Conservation (phyloP, 164 flowering plant species). For the Vitis rupestris region DNA sequence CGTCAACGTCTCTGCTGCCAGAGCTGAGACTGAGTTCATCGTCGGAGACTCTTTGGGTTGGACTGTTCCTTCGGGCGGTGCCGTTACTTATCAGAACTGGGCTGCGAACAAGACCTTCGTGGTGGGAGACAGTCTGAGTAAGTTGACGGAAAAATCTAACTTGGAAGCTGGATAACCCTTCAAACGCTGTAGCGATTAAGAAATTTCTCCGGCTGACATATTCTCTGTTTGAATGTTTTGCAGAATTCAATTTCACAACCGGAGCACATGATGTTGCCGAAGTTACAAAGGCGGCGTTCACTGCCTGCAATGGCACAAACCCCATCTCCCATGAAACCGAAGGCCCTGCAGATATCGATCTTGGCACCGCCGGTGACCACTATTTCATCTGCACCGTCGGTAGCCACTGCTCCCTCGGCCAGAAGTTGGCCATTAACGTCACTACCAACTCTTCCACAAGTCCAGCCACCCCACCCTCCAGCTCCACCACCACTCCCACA, state of each 20-base stretch:
- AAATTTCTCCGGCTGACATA: too few relatives aligned
- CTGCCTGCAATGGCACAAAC: conserved; percentile 26
- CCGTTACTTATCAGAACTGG: too few relatives aligned
- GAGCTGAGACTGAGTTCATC: too few relatives aligned
- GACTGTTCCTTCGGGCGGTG: too few relatives aligned
- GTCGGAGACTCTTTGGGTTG: too few relatives aligned
- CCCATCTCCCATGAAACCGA: conserved; percentile 12
- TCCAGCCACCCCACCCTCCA: neutral
- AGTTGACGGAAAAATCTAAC: too few relatives aligned
- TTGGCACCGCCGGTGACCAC: conserved; percentile 8
- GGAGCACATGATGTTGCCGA: conserved; percentile 32
- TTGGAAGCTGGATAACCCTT: too few relatives aligned
- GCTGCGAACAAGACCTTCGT: too few relatives aligned
- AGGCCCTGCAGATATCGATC: conserved; percentile 27
- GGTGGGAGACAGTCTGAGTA: too few relatives aligned
- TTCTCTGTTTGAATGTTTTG: neutral
- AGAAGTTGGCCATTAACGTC: conserved; percentile 41
- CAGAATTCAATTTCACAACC: conserved; percentile 42
- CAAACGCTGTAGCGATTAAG: too few relatives aligned
- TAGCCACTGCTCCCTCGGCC: conserved; percentile 33
- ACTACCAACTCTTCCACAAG: conserved; percentile 7
- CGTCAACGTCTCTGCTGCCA: too few relatives aligned
- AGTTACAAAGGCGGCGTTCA: conserved; percentile 26
- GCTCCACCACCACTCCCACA: conserved; percentile 11
- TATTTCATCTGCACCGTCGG: conserved; percentile 23